phyloP scores from a whole-genome alignment of 1,284 basidiomycete genomes.

The Ganoderma boninense region DNA sequence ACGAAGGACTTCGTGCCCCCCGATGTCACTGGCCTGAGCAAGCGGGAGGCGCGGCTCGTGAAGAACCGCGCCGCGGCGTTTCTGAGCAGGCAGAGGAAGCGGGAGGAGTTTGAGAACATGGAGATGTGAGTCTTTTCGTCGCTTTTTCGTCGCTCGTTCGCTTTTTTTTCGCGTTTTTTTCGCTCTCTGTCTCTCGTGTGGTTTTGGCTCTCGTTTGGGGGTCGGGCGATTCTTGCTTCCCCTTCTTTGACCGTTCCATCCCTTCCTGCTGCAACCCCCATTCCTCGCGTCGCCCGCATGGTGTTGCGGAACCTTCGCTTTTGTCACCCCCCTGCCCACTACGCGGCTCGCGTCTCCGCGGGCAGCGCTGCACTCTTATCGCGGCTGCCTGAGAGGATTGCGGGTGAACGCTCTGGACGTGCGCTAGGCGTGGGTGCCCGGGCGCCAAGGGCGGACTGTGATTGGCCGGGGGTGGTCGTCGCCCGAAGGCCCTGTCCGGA shows the following conservation, averaged over 20 bases:
- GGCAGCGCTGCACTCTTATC: neutral
- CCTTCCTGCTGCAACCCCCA: neutral
- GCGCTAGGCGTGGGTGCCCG: conserved; percentile 7
- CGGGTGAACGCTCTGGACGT: neutral
- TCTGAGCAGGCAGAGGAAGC: conserved; percentile 88
- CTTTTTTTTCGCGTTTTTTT: conserved; percentile 30
- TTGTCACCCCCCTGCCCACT: neutral
- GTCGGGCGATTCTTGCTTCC: neutral
- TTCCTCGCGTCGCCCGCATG: neutral
- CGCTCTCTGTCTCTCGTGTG: neutral
- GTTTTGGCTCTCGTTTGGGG: too few species aligned
- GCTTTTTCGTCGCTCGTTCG: neutral
- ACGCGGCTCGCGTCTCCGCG: conserved; percentile 1
- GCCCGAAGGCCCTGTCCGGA: conserved; percentile 4
- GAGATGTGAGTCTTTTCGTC: conserved; percentile 81
- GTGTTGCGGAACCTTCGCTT: neutral
- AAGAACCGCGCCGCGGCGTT: conserved; percentile 94
- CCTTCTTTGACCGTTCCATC: neutral
- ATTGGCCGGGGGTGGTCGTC: conserved; percentile 9
- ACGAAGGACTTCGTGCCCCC: conserved; percentile 88
- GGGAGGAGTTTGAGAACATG: conserved; percentile 92
- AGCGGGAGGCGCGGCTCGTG: conserved; percentile 89
- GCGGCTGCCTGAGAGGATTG: neutral
- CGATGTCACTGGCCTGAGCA: conserved; percentile 87
- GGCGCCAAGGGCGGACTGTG: conserved; percentile 2